Percentiles rank a stretch among this genome's conserved stretches.
These are phyloP conservation scores for Macrotyloma uniflorum DNA, from an alignment of 306 rosid genomes.

Conservation along the genomic window DNA sequence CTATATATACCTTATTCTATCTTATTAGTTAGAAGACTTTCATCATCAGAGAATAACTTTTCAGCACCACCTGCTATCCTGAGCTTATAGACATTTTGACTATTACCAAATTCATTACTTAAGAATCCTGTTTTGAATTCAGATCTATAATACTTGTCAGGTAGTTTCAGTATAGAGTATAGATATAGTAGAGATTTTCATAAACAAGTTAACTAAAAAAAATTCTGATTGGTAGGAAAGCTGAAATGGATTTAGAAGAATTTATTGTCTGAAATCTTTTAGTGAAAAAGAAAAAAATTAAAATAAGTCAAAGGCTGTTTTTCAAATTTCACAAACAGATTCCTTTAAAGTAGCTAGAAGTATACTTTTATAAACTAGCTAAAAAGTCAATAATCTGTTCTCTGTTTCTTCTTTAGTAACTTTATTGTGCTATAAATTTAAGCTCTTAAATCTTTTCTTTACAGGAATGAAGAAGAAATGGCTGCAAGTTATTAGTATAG, in stretches of 20 bases:
- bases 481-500: not conserved
- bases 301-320: not conserved
- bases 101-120: not conserved
- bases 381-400: not conserved
- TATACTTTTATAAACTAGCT: not conserved
- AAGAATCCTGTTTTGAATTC: not conserved
- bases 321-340: not conserved
- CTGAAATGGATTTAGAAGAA: not conserved
- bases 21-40: too few species aligned
- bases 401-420: not conserved
- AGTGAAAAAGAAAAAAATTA: too few species aligned
- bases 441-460: not conserved
- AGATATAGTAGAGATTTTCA: not conserved
- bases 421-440: not conserved
- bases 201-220: not conserved
- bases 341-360: conserved; percentile 9
- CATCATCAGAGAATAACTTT: not conserved
- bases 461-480: conserved; percentile 41
- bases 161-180: not conserved
- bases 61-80: not conserved
- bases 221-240: not conserved
- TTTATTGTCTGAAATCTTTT: not conserved
- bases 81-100: not conserved
- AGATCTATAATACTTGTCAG: not conserved
- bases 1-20: not conserved